phyloP scores from a whole-genome alignment of 164 flowering plant genomes.

The Umbilicus rupestris region DNA sequence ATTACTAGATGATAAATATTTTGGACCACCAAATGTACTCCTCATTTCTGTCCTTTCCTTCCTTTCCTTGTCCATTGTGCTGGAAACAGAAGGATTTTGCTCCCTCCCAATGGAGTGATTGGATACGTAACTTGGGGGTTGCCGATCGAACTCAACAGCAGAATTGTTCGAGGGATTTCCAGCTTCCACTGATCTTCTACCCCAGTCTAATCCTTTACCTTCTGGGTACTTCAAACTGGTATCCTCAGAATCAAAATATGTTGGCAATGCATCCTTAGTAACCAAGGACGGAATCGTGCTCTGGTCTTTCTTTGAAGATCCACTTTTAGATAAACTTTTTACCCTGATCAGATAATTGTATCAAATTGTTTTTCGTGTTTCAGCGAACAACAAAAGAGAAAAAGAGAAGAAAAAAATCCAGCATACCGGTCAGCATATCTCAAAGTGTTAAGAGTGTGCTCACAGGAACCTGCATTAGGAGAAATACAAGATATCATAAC shows the following conservation, averaged over 20 bases:
- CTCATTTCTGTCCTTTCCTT: conserved; percentile 38
- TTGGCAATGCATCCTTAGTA: conserved; percentile 41
- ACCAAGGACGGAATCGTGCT: conserved; percentile 25
- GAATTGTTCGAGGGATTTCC: conserved; percentile 38
- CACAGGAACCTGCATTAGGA: conserved; percentile 98
- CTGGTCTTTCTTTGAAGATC: conserved; percentile 69
- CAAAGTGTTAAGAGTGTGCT: conserved; percentile 95
- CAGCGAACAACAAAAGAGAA: neutral
- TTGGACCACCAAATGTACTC: conserved; percentile 34
- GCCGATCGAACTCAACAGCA: conserved; percentile 37
- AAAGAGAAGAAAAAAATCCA: neutral
- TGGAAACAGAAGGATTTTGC: conserved; percentile 35
- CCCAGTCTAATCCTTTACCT: conserved; percentile 34
- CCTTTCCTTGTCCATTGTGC: conserved; percentile 42
- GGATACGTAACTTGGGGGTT: conserved; percentile 27
- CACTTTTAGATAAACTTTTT: conserved; percentile 86
- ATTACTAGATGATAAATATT: conserved; percentile 23
- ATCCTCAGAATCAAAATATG: conserved; percentile 40
- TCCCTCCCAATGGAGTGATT: conserved; percentile 34
- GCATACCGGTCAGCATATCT: conserved; percentile 95
- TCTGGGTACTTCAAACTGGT: conserved; percentile 41
- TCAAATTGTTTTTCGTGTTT: neutral
- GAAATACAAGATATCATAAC: conserved; percentile 99
- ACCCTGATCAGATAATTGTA: conserved; percentile 43
- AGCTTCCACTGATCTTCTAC: conserved; percentile 45